Conservation (phyloP, 306 rosid genomes). For the Prunus persica region Prunus_persica_NCBIv2 NC_034010.1:25498501-25499000, state of each 20-base stretch:
- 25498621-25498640: constrained; percentile 18
- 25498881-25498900: constrained; percentile 97
- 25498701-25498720: constrained; percentile 93
- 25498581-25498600: constrained; percentile 5
- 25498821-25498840: constrained; percentile 92
- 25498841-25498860: constrained; percentile 98
- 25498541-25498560: not conserved
- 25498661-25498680: constrained; percentile 95
- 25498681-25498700: constrained; percentile 97
- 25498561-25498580: not conserved
- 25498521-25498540: not conserved
- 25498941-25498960: not conserved
- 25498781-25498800: constrained; percentile 88
- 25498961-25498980: not conserved
- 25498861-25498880: constrained; percentile 94
- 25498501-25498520: constrained; percentile 4
- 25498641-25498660: constrained; percentile 75
- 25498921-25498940: not conserved
- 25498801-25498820: constrained; percentile 98
- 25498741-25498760: constrained; percentile 97
- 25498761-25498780: constrained; percentile 95
- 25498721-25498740: constrained; percentile 99
- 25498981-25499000: constrained; percentile 22
- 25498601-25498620: constrained; percentile 8
- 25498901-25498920: not conserved